A percentile compares a stretch with the other conserved stretches of the same genome.
phyloP scores from a whole-genome alignment of 176 grass and related monocot species.

The Calamus simplicifolius region DNA sequence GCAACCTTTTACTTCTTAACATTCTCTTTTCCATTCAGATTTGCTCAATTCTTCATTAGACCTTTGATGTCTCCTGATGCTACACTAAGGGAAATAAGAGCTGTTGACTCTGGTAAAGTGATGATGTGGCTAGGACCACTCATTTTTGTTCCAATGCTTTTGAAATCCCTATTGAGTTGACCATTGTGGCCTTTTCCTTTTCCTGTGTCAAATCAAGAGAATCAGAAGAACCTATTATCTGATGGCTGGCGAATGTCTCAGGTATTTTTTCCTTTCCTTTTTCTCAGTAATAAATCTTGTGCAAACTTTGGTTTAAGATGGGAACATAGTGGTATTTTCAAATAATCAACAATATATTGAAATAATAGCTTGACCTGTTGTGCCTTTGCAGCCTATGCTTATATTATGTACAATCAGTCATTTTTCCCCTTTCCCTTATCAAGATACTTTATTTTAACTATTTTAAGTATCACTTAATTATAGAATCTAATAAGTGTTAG shows the following conservation, averaged over 20 bases:
- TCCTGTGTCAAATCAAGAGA: conserved; percentile 33
- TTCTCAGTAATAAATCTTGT: too few species aligned
- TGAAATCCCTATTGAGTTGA: neutral
- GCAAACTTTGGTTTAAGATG: too few species aligned
- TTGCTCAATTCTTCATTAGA: conserved; percentile 95
- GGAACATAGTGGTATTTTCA: too few species aligned
- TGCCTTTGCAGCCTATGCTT: too few species aligned
- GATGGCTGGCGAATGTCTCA: conserved; percentile 79
- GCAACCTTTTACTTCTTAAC: neutral
- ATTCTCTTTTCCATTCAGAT: conserved; percentile 37
- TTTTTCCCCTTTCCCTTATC: too few species aligned
- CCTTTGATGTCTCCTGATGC: conserved; percentile 94
- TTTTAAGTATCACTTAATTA: too few species aligned
- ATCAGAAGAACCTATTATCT: conserved; percentile 90
- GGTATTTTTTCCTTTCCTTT: conserved; percentile 20
- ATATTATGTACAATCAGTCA: too few species aligned
- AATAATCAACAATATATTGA: too few species aligned
- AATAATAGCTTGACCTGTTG: too few species aligned
- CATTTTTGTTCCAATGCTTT: too few species aligned
- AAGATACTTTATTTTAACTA: too few species aligned
- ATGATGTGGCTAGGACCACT: neutral
- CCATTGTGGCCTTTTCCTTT: conserved; percentile 7
- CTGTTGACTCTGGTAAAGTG: conserved; percentile 82
- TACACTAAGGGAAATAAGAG: conserved; percentile 92
- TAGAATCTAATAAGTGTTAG: too few species aligned